Base-by-base conservation (phyloP, 805 yeast genomes). In the Pichia cabralensis region DNA sequence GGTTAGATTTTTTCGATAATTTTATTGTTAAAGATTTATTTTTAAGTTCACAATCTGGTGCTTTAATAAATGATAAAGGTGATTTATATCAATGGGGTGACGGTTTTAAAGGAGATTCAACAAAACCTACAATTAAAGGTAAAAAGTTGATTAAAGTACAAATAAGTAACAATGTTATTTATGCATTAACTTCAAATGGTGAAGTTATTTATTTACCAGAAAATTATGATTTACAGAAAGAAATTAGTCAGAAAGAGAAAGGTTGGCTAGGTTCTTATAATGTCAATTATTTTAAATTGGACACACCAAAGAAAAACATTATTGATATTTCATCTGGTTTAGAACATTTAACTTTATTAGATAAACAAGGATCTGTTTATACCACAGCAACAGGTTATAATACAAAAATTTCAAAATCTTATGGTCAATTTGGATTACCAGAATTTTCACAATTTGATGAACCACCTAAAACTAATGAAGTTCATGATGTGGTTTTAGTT, bases 381-480 rank as follows among this genome's bases (percentile, higher is more conserved):
- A 62, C 82, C 1, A 62, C 74, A 9, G 69, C 82, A 12, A 75
- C 94, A 0, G 80, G 80, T 1, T 41, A 56, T 3, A 44, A 49
- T 11, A 44, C 38, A 4, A 52, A 60, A n/a, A 56, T 62, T 5
- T 66, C 67, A 30, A 59, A 69, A 17, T 62, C 66, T 18, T 53
- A 50, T 45, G 97, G 97, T 4, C 96, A 92, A 58, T 83, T 71
- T 56, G 97, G 96, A 14, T 55, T 84, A 12, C 92, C 95, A 2
- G 56, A 61, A 11, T 71, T 64, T 43, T 74, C 95, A 1, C 88
- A 82, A 37, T 75, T 75, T 48, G 73, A 70, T 39, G 43, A 55
- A 5, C 66, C 72, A 0, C 82, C 86, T 6, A 43, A 45, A 3
- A 62, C 66, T 12, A 67, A 67, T 43, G 49, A 53, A 33, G 53